Evolutionary conservation across 176 grass and related monocot species (phyloP).

Genomic region (Carex kokanica): DNA sequence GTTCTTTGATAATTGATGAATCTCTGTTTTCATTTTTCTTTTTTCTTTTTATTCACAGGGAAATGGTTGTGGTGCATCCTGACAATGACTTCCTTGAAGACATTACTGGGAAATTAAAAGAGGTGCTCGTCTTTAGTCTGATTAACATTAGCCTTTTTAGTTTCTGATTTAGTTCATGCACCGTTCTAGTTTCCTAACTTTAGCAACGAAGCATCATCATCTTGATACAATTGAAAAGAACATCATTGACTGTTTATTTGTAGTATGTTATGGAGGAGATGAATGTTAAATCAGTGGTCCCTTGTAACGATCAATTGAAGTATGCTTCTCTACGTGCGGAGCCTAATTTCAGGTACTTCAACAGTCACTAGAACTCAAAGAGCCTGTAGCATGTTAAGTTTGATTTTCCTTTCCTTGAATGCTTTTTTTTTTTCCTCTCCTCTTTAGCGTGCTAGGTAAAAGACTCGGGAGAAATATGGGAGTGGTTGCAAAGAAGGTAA

Average conservation of each 20-base stretch:
- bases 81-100: slow-evolving; percentile 90
- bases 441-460: slow-evolving; percentile 73
- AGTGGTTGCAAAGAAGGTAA: slow-evolving; percentile 75
- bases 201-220: neutral
- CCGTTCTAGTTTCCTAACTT: neutral
- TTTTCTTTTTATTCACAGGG: slow-evolving; percentile 42
- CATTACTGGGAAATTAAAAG: slow-evolving; percentile 88
- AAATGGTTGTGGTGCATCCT: slow-evolving; percentile 96
- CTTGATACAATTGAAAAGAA: slow-evolving; percentile 18
- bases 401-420: neutral
- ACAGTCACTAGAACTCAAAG: slow-evolving; percentile 22
- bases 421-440: slow-evolving; percentile 1
- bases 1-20: slow-evolving; percentile 23
- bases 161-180: slow-evolving; percentile 5
- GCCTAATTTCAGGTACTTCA: slow-evolving; percentile 91
- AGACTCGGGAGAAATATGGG: slow-evolving; percentile 87
- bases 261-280: slow-evolving; percentile 99
- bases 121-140: slow-evolving; percentile 49
- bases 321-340: slow-evolving; percentile 87
- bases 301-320: slow-evolving; percentile 84
- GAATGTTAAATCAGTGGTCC: slow-evolving; percentile 81
- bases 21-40: neutral
- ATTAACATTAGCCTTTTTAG: slow-evolving; percentile 17
- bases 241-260: slow-evolving; percentile 32
- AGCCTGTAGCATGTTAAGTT: neutral